A percentile compares a stretch with the other conserved stretches of the same genome.
Evolutionary conservation across 148 eudicot species (phyloP).

Genomic region (Fagopyrum tataricum): DNA sequence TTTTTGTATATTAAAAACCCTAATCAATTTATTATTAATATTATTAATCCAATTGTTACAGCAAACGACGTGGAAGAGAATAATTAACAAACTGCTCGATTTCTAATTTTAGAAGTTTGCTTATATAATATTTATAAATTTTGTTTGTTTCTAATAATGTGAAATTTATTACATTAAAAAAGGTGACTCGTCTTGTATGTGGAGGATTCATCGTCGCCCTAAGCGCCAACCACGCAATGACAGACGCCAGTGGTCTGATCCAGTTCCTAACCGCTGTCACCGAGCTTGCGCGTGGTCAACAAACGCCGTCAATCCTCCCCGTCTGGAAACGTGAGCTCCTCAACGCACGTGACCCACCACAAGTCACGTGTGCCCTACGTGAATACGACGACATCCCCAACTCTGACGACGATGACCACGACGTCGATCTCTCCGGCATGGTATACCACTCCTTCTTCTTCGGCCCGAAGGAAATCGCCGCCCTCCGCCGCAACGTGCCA

Average conservation of each 20-base stretch:
- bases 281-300: slow-evolving; percentile 26
- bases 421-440: not conserved
- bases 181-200: slow-evolving; percentile 17
- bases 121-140: no score
- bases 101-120: no score
- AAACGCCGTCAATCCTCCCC: slow-evolving; percentile 15
- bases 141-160: no score
- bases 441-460: slow-evolving; percentile 10
- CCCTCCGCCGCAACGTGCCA: slow-evolving; percentile 6
- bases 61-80: no score
- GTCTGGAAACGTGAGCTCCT: slow-evolving; percentile 36
- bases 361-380: slow-evolving; percentile 20
- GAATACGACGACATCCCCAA: slow-evolving; percentile 19
- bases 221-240: slow-evolving; percentile 27
- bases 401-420: not conserved
- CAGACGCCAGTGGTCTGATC: slow-evolving; percentile 26
- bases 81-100: no score
- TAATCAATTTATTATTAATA: no score
- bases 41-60: no score
- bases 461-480: not conserved
- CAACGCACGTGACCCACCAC: slow-evolving; percentile 26
- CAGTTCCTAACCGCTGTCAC: slow-evolving; percentile 33
- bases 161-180: not conserved
- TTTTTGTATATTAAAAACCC: not conserved
- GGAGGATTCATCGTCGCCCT: slow-evolving; percentile 18